Evolutionary conservation across 106 monocot species (phyloP), one percentile per base, ranked within the genome.

Genomic region (Dendrobium officinale): DNA sequence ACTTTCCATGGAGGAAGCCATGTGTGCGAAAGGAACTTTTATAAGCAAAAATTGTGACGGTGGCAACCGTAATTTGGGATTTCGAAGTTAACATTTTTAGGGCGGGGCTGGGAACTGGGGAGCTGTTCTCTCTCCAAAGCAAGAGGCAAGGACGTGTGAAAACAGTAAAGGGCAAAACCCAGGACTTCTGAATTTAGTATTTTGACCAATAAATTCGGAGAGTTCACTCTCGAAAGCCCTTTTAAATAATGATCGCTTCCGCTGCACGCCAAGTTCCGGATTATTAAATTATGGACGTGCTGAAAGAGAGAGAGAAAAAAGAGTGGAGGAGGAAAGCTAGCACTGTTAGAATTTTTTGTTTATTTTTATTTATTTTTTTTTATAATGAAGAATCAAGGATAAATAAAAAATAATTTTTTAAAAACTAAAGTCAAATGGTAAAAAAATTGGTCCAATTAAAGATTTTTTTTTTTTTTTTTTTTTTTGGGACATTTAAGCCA

Each of bases 251-350:
- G 33, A 13, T 70, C 13, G 31, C 70, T 70, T 70, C 70, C 3
- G 33, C 70, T 70, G 33, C 70, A 70, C 70, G 70, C 70, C 70
- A 70, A 13, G 70, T 70, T 70, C 37, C 6, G n/a, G 61, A 61
- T 61, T 61, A 61, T 22, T 61, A 61, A 61, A 61, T n/a, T 13
- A 3, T 51, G 51, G 51, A 1, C 51, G 10, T 10, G 3, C 15
- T 51, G 51, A 51, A 13, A 9, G 7, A 7, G 48, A 7, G 48
- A 48, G 6, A 8, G 48, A 48, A 48, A 48, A 48, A 48, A 48
- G 1, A 51, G 15, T 10, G 1, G 51, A 51, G 1, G 51, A 51
- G 51, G 7, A 48, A 48, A 48, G 11, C 7, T 7, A 9, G 7
- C 48, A 48, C 31, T 31, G 48, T 48, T 48, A 48, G 48, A 48